phyloP scores from a whole-genome alignment of 176 grass and related monocot species.

The Olyra latifolia region DNA sequence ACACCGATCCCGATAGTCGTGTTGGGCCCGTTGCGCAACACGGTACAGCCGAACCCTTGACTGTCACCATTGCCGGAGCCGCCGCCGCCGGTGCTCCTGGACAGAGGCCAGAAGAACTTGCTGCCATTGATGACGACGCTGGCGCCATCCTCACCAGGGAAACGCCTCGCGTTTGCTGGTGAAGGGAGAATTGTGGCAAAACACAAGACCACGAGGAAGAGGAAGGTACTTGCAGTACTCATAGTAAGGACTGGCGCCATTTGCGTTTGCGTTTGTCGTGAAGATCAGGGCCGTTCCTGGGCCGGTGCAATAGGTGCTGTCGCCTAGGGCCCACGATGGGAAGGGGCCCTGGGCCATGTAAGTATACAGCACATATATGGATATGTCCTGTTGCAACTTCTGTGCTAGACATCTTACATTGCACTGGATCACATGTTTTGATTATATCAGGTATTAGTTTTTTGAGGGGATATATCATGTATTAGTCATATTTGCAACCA shows the following conservation, averaged over 20 bases:
- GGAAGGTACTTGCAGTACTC: neutral
- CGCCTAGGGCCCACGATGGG: no score
- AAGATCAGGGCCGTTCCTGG: no score
- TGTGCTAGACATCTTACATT: no score
- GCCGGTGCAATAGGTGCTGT: no score
- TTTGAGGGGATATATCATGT: no score
- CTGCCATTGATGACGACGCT: neutral
- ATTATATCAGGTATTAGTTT: no score
- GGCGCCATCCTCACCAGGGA: neutral
- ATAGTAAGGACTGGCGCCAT: constrained; percentile 26
- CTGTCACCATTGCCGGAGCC: constrained; percentile 44
- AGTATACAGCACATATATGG: no score
- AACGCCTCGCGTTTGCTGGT: constrained; percentile 19
- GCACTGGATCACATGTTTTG: no score
- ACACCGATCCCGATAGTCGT: constrained; percentile 37
- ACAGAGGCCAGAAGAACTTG: constrained; percentile 27
- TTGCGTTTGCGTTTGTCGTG: neutral
- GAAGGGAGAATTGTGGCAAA: neutral
- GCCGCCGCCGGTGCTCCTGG: neutral
- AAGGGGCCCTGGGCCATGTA: no score
- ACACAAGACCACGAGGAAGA: neutral
- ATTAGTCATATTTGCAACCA: no score
- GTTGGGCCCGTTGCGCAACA: constrained; percentile 34
- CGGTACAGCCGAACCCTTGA: constrained; percentile 30
- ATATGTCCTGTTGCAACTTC: no score